phyloP scores from a whole-genome alignment of 371 early-diverging fungal genomes.

The Mortierella sp. region DNA sequence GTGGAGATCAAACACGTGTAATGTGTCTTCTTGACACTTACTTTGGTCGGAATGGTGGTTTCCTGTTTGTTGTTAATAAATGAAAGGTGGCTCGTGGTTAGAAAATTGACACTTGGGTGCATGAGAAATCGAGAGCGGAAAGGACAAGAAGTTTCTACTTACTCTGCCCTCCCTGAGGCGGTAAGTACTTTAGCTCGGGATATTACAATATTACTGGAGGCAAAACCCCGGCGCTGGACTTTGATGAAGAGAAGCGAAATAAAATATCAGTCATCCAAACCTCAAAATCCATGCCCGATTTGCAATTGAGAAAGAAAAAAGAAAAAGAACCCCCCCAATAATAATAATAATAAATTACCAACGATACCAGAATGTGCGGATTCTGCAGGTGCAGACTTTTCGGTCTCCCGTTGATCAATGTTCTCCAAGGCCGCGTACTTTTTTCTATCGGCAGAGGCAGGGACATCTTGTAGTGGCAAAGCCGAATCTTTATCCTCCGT shows the following conservation, averaged over 20 bases:
- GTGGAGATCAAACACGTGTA: too few species aligned
- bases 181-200: slow-evolving; percentile 9
- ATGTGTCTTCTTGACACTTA: slow-evolving; percentile 2
- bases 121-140: too few species aligned
- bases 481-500: slow-evolving; percentile 7
- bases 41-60: slow-evolving; percentile 17
- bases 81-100: not conserved
- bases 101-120: too few species aligned
- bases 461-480: slow-evolving; percentile 10
- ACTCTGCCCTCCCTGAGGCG: slow-evolving; percentile 21
- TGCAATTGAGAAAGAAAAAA: too few species aligned
- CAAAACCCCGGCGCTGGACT: slow-evolving; percentile 18
- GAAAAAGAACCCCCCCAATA: not conserved
- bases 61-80: slow-evolving; percentile 1
- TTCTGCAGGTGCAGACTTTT: not conserved
- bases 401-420: not conserved
- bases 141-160: not conserved
- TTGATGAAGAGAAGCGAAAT: not conserved
- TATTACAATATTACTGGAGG: not conserved
- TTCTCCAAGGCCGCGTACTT: not conserved
- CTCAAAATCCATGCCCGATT: too few species aligned
- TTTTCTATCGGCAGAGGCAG: not conserved
- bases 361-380: not conserved
- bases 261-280: not conserved
- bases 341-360: not conserved